Evolutionary conservation across 2,329 filamentous ascomycete species (phyloP), one percentile per base, ranked within the genome.

Genomic region (Parastagonospora avenae): DNA sequence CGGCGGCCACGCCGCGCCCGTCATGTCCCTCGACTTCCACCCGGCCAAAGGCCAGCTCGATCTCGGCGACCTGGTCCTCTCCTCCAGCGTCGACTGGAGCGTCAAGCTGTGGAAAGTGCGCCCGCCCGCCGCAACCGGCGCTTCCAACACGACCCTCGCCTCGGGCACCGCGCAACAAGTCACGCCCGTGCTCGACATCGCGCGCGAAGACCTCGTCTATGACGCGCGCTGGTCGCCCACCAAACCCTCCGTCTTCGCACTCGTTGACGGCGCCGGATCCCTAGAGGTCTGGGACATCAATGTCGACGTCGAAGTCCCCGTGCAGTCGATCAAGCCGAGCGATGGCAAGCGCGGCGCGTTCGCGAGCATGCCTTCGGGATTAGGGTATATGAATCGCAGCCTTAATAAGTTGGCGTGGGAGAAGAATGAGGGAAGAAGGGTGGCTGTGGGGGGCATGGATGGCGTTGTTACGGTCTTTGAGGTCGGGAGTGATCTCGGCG

Each of bases 381-480:
- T 74, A 62, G 84, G 85, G 27, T 85, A 91, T 72, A 81, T 93
- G 64, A 90, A 88, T 50, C 89, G 91, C 77, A 96, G 92, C 71
- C 76, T 99, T 66, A 99, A 99, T 75, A 96, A 94, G 77, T 80
- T 97, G 37, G 89, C 91, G 0, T 99, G 94, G 94, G 94, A 99
- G 76, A 86, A 87, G 64, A 88, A 85, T 38, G 92, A 97, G 70
- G 95, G 94, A 42, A 89, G 89, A 74, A 84, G 90, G 44, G 78
- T 97, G 43, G 94, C 93, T 1, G 92, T 92, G 0, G 95, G 94
- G 38, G 94, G 94, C 4, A 88, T 99, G 54, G 92, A 97, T 67
- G 93, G 93, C 9, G 86, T 91, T 1, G 81, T 97, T 16, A 96
- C 90, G 0, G 85, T 99, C 7, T 99, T 97, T 68, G 94, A 99